These are phyloP conservation scores for Lactarius pseudohatsudake DNA, from an alignment of 768 basidiomycete genomes.

Conservation along the genomic window DNA sequence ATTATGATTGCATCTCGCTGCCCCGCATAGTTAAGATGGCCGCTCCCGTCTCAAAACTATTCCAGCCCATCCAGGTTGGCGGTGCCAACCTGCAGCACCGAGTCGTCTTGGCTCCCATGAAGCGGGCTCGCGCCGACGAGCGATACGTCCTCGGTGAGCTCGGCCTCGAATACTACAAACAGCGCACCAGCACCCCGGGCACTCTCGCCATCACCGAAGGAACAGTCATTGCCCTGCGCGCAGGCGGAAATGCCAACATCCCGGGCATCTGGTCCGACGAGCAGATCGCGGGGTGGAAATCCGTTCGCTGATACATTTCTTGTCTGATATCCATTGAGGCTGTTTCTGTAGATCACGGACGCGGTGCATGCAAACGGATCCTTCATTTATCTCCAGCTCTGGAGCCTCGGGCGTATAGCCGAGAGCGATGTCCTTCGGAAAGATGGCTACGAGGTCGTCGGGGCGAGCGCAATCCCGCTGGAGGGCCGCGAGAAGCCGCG, in stretches of 20 bases:
- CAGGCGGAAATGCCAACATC: conserved; percentile 45
- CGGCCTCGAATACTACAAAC: conserved; percentile 47
- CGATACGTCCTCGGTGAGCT: conserved; percentile 40
- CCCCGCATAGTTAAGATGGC: not conserved
- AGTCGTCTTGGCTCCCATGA: conserved; percentile 54
- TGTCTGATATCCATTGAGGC: not conserved
- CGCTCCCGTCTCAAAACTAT: conserved; percentile 35
- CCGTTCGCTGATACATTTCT: conserved; percentile 35
- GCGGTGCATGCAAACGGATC: conserved; percentile 46
- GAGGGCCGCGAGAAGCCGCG: conserved; percentile 35
- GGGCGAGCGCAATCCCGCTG: not conserved
- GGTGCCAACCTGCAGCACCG: conserved; percentile 45
- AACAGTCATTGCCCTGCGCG: conserved; percentile 49
- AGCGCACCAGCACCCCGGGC: conserved; percentile 48
- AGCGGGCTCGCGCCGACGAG: conserved; percentile 43
- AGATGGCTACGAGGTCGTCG: not conserved
- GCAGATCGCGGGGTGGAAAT: conserved; percentile 56
- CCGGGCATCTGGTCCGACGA: conserved; percentile 52
- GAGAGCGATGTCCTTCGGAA: conserved; percentile 1
- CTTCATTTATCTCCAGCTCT: conserved; percentile 47
- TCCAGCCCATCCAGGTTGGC: conserved; percentile 49
- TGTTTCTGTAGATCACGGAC: conserved; percentile 30
- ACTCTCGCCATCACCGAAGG: conserved; percentile 60
- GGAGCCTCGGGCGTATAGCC: conserved; percentile 48
- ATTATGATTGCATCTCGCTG: not conserved